A percentile compares a stretch with the other conserved stretches of the same genome.
These are phyloP conservation scores for Backusella sp. DNA, from an alignment of 192 early-diverging fungal species.

Conservation along the genomic window DNA sequence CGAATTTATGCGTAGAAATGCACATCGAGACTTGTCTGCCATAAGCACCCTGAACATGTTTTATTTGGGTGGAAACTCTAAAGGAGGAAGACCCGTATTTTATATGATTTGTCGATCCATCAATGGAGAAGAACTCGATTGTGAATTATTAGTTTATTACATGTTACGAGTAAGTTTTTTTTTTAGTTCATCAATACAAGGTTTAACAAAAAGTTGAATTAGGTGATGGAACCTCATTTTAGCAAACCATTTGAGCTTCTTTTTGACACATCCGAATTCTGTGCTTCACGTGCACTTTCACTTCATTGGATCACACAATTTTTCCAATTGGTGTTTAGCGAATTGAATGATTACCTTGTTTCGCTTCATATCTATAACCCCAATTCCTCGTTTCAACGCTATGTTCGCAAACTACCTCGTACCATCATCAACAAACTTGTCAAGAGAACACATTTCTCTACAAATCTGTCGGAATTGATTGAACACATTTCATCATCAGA, in stretches of 20 bases:
- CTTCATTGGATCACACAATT: slow-evolving; percentile 68
- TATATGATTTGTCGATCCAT: slow-evolving; percentile 82
- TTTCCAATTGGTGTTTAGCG: slow-evolving; percentile 63
- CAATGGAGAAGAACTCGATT: slow-evolving; percentile 73
- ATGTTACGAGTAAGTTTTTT: slow-evolving; percentile 54
- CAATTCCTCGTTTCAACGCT: slow-evolving; percentile 71
- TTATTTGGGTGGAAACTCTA: slow-evolving; percentile 78
- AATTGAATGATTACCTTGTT: slow-evolving; percentile 59
- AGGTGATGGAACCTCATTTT: slow-evolving; percentile 63
- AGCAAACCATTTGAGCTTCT: slow-evolving; percentile 75
- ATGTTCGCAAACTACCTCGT: slow-evolving; percentile 51
- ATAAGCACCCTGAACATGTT: slow-evolving; percentile 68
- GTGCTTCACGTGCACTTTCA: slow-evolving; percentile 72
- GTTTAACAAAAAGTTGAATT: too few species aligned
- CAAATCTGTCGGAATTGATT: slow-evolving; percentile 61
- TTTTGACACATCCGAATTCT: slow-evolving; percentile 77
- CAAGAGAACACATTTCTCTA: slow-evolving; percentile 65
- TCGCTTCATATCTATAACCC: slow-evolving; percentile 75
- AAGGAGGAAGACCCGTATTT: slow-evolving; percentile 69
- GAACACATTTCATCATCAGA: slow-evolving; percentile 73
- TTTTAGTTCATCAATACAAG: not conserved
- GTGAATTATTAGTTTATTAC: slow-evolving; percentile 80
- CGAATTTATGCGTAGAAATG: slow-evolving; percentile 74
- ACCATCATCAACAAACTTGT: slow-evolving; percentile 48
- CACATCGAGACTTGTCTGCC: slow-evolving; percentile 56